These are phyloP conservation scores for Beauveria rudraprayagi DNA, from an alignment of 2,329 filamentous ascomycete genomes.

Conservation along the genomic window DNA sequence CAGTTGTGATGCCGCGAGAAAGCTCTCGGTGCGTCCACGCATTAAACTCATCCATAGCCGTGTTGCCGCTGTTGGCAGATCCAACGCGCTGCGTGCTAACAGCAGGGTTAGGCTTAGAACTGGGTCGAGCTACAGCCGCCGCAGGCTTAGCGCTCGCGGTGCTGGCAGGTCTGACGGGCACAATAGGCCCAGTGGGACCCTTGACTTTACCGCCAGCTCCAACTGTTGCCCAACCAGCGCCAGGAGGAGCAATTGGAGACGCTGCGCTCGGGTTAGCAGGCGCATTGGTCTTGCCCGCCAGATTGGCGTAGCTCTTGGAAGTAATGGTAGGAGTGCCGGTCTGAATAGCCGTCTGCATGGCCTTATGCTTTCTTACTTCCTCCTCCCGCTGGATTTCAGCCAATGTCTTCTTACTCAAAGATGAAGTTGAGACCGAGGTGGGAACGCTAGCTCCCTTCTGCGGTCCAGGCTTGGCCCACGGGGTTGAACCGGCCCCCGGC, in stretches of 20 bases:
- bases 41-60: slow-evolving; percentile 81
- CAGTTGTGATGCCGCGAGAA: slow-evolving; percentile 57
- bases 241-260: slow-evolving; percentile 32
- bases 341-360: slow-evolving; percentile 43
- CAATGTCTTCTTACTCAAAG: slow-evolving; percentile 70
- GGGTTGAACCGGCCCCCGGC: slow-evolving; percentile 56
- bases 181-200: slow-evolving; percentile 52
- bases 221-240: slow-evolving; percentile 81
- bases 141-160: slow-evolving; percentile 32
- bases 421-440: slow-evolving; percentile 9
- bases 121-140: slow-evolving; percentile 42
- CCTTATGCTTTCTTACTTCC: slow-evolving; percentile 77
- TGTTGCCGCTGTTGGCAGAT: slow-evolving; percentile 30
- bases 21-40: slow-evolving; percentile 86
- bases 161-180: slow-evolving; percentile 38
- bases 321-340: slow-evolving; percentile 38
- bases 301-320: slow-evolving; percentile 88
- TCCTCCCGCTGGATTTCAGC: slow-evolving; percentile 97
- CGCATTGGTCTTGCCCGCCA: slow-evolving; percentile 63
- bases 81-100: not conserved
- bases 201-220: slow-evolving; percentile 91
- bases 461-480: slow-evolving; percentile 59
- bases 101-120: slow-evolving; percentile 36
- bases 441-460: slow-evolving; percentile 29
- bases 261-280: slow-evolving; percentile 25